Evolutionary conservation across 2,329 filamentous ascomycete species (phyloP), one percentile per base, ranked within the genome.

Genomic region (Monosporascus sp.): DNA sequence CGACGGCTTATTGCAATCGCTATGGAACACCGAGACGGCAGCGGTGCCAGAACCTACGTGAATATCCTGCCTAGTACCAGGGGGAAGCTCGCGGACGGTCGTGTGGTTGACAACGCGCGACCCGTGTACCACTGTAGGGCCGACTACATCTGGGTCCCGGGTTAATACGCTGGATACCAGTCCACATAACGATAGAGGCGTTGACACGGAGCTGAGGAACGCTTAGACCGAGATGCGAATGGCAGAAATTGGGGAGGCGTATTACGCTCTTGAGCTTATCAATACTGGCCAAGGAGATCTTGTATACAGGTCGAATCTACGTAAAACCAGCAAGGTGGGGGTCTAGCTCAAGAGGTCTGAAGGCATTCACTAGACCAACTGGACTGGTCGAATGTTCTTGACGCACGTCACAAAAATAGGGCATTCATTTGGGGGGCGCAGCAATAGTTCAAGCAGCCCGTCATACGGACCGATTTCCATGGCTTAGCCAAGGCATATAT

Each of bases 61-160:
- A 87, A 85, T 59, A 74, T 85, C 46, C 72, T 74, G 0, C 70
- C 71, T 48, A 61, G 71, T 20, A 70, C 71, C 48, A 61, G 71
- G 20, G 70, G 67, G 3, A 68, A 70, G 35, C 65, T 71, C 1
- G 64, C 63, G 6, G 63, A 68, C 5, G 64, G 65, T 20, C 54
- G 55, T 22, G 63, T 63, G 1, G 67, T 59, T 20, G 67, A 67
- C 1, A 63, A 74, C 37, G 70, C 70, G 50, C 66, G 64, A 55
- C 65, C 61, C 46, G 68, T 63, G 38, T 63, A 67, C 2, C 77
- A 77, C 60, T 78, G 81, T 58, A 70, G 72, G 54, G 73, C 84
- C 44, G 79, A 87, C 61, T 86, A 86, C 62, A 77, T 86, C n/a
- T 84, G 85, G 85, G 55, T 81, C 84, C 1, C 78, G 83, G 61